Conservation (phyloP, 768 basidiomycete genomes). For the Melanogaster broomeanus region DNA sequence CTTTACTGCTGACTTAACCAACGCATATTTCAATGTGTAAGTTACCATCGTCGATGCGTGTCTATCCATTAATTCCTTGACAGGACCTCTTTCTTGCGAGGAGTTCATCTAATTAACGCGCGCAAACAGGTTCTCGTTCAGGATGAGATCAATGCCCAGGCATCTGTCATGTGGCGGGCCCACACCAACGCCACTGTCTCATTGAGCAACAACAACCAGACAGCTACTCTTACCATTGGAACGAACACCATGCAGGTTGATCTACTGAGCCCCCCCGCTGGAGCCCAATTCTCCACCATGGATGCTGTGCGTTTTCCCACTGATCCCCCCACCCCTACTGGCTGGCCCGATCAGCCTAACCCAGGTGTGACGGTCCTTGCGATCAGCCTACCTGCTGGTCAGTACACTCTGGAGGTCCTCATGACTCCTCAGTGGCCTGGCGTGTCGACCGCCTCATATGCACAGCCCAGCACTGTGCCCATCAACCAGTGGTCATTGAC, state of each 20-base stretch:
- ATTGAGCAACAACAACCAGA: conserved; percentile 53
- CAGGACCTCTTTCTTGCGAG: conserved; percentile 78
- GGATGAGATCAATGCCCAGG: conserved; percentile 77
- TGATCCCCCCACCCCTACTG: conserved; percentile 66
- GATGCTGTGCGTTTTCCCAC: conserved; percentile 54
- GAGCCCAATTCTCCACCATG: conserved; percentile 61
- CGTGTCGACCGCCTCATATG: conserved; percentile 60
- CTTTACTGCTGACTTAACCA: conserved; percentile 76
- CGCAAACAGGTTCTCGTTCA: conserved; percentile 90
- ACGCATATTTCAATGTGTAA: conserved; percentile 75
- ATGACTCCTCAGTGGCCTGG: conserved; percentile 94
- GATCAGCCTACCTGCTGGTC: conserved; percentile 66
- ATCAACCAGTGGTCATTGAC: conserved; percentile 75
- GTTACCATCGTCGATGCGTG: conserved; percentile 26
- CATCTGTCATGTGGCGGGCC: conserved; percentile 81
- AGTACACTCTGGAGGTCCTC: conserved; percentile 77
- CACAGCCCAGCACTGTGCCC: conserved; percentile 67
- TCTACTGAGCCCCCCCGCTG: conserved; percentile 66
- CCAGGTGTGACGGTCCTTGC: conserved; percentile 76
- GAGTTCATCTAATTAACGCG: conserved; percentile 78
- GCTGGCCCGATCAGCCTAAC: conserved; percentile 69
- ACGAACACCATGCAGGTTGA: conserved; percentile 65
- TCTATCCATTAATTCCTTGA: conserved; percentile 13
- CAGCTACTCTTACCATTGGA: conserved; percentile 75
- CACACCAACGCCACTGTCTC: conserved; percentile 90